phyloP scores from a whole-genome alignment of 202 grass and related monocot species.

The Cymbopogon flexuosus region DNA sequence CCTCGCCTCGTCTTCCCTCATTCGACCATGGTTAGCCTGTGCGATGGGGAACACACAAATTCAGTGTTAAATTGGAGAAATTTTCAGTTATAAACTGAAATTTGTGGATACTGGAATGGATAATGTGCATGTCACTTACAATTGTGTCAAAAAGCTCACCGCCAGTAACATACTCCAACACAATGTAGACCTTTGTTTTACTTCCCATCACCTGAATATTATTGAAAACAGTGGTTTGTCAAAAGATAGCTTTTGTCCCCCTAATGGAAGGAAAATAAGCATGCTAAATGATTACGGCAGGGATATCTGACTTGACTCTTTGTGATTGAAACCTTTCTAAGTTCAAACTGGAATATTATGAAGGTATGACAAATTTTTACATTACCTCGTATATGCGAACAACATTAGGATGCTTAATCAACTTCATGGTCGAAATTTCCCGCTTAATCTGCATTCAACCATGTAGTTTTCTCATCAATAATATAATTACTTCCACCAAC shows the following conservation, averaged over 20 bases:
- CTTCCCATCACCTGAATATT: constrained; percentile 74
- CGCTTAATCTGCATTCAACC: constrained; percentile 58
- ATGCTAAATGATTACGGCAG: neutral
- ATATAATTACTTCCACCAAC: neutral
- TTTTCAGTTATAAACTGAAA: neutral
- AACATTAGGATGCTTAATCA: constrained; percentile 90
- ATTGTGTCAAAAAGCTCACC: constrained; percentile 82
- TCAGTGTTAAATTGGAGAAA: neutral
- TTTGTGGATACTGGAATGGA: neutral
- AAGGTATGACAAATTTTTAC: neutral
- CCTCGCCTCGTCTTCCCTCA: constrained; percentile 72
- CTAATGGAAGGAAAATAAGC: neutral
- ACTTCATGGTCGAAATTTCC: constrained; percentile 75
- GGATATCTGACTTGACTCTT: neutral
- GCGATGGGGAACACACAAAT: neutral
- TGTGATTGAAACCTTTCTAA: neutral
- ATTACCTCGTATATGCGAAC: constrained; percentile 62
- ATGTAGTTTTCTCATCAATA: constrained; percentile 23
- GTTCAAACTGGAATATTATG: neutral
- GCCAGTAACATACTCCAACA: constrained; percentile 61
- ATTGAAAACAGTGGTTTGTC: neutral
- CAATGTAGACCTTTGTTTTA: constrained; percentile 75
- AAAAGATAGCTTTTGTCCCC: neutral
- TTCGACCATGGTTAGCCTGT: constrained; percentile 69
- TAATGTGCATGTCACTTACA: constrained; percentile 38